Conservation (phyloP, 139 green algal genomes). For the Desmodesmus armatus region DNA sequence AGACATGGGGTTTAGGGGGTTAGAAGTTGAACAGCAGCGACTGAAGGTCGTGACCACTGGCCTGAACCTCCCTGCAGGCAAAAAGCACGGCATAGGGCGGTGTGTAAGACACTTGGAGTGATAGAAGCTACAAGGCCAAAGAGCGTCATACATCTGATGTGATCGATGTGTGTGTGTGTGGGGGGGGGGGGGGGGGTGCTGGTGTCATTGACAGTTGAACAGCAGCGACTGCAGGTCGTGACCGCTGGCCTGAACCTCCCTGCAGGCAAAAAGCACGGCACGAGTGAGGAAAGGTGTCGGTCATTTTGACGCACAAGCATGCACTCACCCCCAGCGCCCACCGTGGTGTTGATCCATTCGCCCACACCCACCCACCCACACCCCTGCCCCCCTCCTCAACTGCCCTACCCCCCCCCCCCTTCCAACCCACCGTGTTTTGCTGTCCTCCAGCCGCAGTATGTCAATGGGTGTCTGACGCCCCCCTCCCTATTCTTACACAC, state of each 20-base stretch:
- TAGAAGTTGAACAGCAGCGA: constrained; percentile 86
- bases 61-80: constrained; percentile 6
- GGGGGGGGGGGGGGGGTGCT: background rate
- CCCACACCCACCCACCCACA: too few species aligned
- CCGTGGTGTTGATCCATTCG: too few species aligned
- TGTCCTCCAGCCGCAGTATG: constrained; percentile 45
- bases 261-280: background rate
- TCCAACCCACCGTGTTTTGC: background rate
- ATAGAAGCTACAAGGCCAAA: background rate
- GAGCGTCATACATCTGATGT: too few species aligned
- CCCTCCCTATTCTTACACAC: too few species aligned
- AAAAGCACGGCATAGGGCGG: background rate
- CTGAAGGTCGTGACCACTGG: constrained; percentile 79
- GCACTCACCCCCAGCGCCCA: too few species aligned
- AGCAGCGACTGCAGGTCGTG: constrained; percentile 88
- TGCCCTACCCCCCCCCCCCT: too few species aligned
- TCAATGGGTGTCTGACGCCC: constrained; percentile 80
- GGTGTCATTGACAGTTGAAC: constrained; percentile 72
- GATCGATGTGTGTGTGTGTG: too few species aligned
- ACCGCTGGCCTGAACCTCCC: constrained; percentile 47
- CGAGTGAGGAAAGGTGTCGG: background rate
- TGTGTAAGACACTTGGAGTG: constrained; percentile 5
- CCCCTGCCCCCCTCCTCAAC: too few species aligned
- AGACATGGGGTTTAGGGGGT: background rate
- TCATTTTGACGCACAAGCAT: too few species aligned